Percentiles rank a stretch among this genome's conserved stretches.
phyloP scores from a whole-genome alignment of 106 monocot species.

The Xerophyta viscosa region DNA sequence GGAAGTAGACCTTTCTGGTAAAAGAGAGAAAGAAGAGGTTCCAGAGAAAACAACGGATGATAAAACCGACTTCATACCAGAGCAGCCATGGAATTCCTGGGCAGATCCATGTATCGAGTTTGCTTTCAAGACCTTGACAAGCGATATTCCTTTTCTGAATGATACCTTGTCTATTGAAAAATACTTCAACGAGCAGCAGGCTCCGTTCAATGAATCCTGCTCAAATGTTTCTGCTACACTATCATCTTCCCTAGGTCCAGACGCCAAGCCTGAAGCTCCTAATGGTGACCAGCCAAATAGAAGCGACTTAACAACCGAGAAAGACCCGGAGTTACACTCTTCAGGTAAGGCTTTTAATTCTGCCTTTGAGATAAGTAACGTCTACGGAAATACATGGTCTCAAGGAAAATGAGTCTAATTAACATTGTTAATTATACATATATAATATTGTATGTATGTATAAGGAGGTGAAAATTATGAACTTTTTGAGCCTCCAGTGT shows the following conservation, averaged over 20 bases:
- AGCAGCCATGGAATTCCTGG: neutral
- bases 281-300: no score
- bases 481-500: no score
- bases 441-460: no score
- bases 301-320: no score
- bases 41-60: neutral
- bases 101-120: conserved; percentile 11
- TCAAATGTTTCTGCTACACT: neutral
- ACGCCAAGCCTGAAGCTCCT: neutral
- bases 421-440: no score
- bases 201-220: neutral
- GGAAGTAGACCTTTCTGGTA: neutral
- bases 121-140: conserved; percentile 8
- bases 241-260: neutral
- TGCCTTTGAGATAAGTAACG: no score
- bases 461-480: no score
- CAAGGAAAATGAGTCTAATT: no score
- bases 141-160: conserved; percentile 1
- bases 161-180: neutral
- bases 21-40: neutral
- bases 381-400: no score
- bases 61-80: neutral
- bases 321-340: no score
- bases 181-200: conserved; percentile 1
- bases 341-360: no score